Base-by-base conservation (phyloP, 805 yeast genomes). In the Myxozyma melibiosi region DNA sequence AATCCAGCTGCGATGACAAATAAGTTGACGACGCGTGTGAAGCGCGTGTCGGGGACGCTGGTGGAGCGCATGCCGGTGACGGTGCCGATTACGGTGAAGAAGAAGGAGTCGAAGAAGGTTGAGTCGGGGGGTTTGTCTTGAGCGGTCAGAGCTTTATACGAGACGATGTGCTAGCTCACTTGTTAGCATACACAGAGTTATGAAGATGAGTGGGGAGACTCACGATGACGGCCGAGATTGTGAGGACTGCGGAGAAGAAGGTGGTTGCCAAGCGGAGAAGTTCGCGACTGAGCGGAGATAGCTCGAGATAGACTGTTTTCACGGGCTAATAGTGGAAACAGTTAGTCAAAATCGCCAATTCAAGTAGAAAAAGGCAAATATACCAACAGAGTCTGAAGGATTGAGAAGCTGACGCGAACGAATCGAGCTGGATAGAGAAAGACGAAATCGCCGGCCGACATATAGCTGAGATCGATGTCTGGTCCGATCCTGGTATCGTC, bases 11-110 rank as follows among this genome's bases (percentile, higher is more conserved):
- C 44, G 28, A 54, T 48, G 31, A 54, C 53, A 20, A 47, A 31
- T 9, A 54, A 42, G 16, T 33, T 48, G 31, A 54, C 49, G 27
- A 54, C 8, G 4, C 53, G 34, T 6, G 49, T 48, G 31, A 54
- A 54, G n/a, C 44, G 37, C 3, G 48, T 40, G 35, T 54, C 58
- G 16, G 58, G 58, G 11, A 54, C 53, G 18, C 45, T 39, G 22
- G 58, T 42, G 7, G 53, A 34, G 4, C 49, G 43, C 25, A 54
- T 25, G 6, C 53, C 53, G 4, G 58, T 47, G 31, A 54, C 49
- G 9, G 58, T 48, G 20, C 58, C 58, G 24, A 54, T 45, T 3
- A 51, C 46, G 1, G 58, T 54, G 53, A 54, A 54, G 49, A 54
- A 54, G 49, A 54, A 54, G 5, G 58, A 31, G 53, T 54, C 58